Percentiles rank a stretch among this genome's conserved stretches.
phyloP scores from a whole-genome alignment of 1,139 yeast species.

The Debaryomyces nepalensis region DNA sequence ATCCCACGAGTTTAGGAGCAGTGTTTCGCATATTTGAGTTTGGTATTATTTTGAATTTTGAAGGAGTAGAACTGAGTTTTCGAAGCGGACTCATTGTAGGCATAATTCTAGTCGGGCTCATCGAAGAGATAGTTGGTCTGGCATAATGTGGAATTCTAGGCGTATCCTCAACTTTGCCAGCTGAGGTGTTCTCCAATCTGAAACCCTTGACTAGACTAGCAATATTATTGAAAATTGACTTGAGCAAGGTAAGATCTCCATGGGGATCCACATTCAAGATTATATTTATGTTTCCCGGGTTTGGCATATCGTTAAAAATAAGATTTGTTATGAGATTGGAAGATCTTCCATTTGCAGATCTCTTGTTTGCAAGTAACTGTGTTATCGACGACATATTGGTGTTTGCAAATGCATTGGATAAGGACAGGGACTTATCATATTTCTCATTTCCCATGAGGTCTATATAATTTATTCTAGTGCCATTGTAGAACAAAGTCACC shows the following conservation, averaged over 20 bases:
- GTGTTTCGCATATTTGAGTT: neutral
- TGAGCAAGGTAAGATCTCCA: constrained; percentile 32
- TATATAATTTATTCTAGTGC: constrained; percentile 29
- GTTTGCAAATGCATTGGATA: constrained; percentile 34
- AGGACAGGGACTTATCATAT: constrained; percentile 21
- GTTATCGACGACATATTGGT: constrained; percentile 35
- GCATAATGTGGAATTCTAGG: constrained; percentile 33
- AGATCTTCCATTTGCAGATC: constrained; percentile 24
- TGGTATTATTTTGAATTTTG: constrained; percentile 7
- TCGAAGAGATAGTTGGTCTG: constrained; percentile 34
- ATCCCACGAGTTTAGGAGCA: constrained; percentile 9
- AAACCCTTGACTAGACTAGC: constrained; percentile 30
- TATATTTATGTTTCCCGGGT: constrained; percentile 23
- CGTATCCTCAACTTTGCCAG: constrained; percentile 4
- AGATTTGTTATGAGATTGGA: constrained; percentile 35
- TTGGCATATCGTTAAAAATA: constrained; percentile 26
- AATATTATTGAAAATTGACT: constrained; percentile 33
- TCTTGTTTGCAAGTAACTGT: constrained; percentile 25
- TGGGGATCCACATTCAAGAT: constrained; percentile 34
- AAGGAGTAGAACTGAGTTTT: constrained; percentile 9
- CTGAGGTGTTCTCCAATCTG: constrained; percentile 18
- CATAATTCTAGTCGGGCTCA: constrained; percentile 20
- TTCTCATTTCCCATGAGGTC: constrained; percentile 42
- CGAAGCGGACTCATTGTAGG: constrained; percentile 8
- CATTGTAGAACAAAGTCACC: constrained; percentile 27